phyloP scores from a whole-genome alignment of 2,329 filamentous ascomycete genomes.

The Aspergillus alliaceus region DNA sequence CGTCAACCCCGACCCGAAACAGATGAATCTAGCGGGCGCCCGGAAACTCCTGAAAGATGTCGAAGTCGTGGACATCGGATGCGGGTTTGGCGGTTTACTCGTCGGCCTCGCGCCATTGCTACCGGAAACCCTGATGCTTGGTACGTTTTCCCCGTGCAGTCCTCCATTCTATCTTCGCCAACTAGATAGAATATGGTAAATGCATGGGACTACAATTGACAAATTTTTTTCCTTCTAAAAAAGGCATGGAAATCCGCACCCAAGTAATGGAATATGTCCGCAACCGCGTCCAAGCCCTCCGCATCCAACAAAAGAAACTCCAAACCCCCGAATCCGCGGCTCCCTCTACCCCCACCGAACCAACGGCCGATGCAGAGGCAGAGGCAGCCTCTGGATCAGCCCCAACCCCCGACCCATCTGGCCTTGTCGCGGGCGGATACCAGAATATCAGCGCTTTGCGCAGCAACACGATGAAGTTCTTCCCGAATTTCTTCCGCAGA shows the following conservation, averaged over 20 bases:
- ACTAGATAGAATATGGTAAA: too few relatives aligned
- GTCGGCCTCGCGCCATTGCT: conserved; percentile 80
- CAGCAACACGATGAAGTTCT: conserved; percentile 97
- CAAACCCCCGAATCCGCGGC: conserved; percentile 15
- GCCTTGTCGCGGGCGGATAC: conserved; percentile 53
- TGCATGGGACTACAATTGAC: too few relatives aligned
- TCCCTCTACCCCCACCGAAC: background rate
- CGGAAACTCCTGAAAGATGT: conserved; percentile 65
- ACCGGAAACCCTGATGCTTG: conserved; percentile 79
- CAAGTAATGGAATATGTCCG: conserved; percentile 90
- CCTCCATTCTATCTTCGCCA: conserved; percentile 3
- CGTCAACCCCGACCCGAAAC: conserved; percentile 43
- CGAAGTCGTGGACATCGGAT: conserved; percentile 94
- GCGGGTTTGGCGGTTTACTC: conserved; percentile 88
- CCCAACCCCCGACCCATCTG: conserved; percentile 5
- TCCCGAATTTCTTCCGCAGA: conserved; percentile 93
- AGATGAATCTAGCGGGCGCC: conserved; percentile 32
- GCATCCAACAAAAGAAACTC: conserved; percentile 45
- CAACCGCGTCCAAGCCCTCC: conserved; percentile 79
- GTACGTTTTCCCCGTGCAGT: conserved; percentile 47
- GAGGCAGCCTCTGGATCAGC: background rate
- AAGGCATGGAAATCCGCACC: conserved; percentile 87
- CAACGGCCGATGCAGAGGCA: conserved; percentile 4
- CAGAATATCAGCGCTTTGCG: conserved; percentile 88
- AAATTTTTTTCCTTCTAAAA: too few relatives aligned